phyloP scores from a whole-genome alignment of 139 green algal genomes.

The Tetradesmus obliquus region DNA sequence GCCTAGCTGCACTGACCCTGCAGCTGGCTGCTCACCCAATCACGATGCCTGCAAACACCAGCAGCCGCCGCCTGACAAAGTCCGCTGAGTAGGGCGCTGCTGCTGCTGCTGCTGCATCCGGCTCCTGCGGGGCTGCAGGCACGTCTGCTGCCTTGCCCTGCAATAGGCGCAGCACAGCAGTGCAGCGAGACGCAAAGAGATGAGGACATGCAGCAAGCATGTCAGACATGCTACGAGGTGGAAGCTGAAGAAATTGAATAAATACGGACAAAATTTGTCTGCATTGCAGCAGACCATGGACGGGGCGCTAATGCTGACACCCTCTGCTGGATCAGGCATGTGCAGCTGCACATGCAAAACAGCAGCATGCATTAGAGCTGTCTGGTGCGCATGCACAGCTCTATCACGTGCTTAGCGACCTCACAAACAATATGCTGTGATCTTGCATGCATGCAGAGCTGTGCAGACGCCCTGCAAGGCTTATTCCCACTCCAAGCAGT shows the following conservation, averaged over 20 bases:
- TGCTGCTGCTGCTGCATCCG: background rate
- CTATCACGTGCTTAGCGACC: background rate
- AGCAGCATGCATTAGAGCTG: background rate
- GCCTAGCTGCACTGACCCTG: background rate
- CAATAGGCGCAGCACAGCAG: background rate
- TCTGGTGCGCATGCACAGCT: background rate
- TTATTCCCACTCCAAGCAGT: background rate
- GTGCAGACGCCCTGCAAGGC: background rate
- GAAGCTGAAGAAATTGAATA: no score
- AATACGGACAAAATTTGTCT: no score
- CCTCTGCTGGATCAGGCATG: background rate
- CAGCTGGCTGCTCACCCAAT: slow-evolving; percentile 64
- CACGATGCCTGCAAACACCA: slow-evolving; percentile 87
- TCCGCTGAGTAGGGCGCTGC: slow-evolving; percentile 58
- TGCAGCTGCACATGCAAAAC: background rate
- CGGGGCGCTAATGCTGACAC: background rate
- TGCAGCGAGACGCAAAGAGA: background rate
- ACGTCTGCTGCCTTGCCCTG: background rate
- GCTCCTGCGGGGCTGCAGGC: background rate
- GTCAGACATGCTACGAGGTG: background rate
- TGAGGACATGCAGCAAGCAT: background rate
- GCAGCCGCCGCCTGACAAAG: slow-evolving; percentile 74
- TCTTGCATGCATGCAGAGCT: background rate
- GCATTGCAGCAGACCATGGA: no score
- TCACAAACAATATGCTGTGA: background rate